phyloP scores from a whole-genome alignment of 1,284 basidiomycete species.

The Ganoderma meredithae region DNA sequence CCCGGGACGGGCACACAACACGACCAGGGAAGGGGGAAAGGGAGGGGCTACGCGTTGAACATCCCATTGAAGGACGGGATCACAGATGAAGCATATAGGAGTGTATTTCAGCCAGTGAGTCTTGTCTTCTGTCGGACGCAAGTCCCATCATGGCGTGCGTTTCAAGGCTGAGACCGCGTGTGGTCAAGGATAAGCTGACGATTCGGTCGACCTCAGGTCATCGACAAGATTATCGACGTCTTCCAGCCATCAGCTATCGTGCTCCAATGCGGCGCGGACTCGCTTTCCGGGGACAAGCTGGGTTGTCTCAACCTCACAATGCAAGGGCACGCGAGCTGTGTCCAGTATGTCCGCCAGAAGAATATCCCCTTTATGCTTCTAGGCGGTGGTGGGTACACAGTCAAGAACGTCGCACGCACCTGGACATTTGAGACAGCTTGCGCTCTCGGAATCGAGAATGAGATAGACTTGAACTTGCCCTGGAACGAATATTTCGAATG shows the following conservation, averaged over 20 bases:
- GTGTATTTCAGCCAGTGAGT: constrained; percentile 90
- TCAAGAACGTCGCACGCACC: constrained; percentile 93
- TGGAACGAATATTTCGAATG: constrained; percentile 99
- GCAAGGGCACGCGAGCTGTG: constrained; percentile 93
- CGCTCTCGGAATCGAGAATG: constrained; percentile 83
- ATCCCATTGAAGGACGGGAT: constrained; percentile 95
- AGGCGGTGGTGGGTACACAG: constrained; percentile 97
- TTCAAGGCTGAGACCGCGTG: constrained; percentile 18
- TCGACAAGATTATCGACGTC: constrained; percentile 90
- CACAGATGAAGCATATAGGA: constrained; percentile 82
- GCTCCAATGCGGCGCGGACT: constrained; percentile 96
- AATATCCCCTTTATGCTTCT: constrained; percentile 91
- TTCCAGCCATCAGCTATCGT: constrained; percentile 92
- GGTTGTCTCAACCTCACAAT: constrained; percentile 97
- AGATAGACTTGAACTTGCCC: constrained; percentile 85
- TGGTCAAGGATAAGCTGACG: constrained; percentile 26
- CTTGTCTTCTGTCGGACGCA: constrained; percentile 40
- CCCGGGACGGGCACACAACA: constrained; percentile 92
- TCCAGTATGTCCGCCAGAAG: constrained; percentile 86
- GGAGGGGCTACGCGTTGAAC: constrained; percentile 93
- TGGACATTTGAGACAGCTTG: constrained; percentile 99
- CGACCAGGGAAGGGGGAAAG: constrained; percentile 87
- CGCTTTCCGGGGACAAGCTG: constrained; percentile 93
- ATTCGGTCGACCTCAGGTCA: constrained; percentile 59
- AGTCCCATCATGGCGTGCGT: constrained; percentile 12